Conservation (phyloP, 129 eudicot genomes). For the Dittrichia graveolens region DNA sequence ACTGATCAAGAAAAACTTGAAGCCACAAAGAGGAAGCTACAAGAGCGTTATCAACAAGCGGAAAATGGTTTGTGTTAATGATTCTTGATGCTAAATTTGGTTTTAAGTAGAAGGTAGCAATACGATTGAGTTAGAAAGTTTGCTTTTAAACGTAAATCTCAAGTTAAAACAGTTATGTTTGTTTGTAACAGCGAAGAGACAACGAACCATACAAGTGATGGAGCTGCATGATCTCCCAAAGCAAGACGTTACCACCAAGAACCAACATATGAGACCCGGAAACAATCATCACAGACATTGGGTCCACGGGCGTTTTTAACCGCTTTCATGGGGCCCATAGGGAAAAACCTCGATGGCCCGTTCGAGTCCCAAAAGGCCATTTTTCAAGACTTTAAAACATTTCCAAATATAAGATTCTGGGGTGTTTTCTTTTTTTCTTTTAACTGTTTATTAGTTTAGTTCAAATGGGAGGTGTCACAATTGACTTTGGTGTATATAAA, state of each 20-base stretch:
- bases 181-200: conserved; percentile 75
- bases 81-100: not conserved
- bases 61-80: conserved; percentile 63
- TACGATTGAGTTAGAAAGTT: not conserved
- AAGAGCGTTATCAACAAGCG: conserved; percentile 90
- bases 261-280: conserved; percentile 57
- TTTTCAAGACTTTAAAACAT: not conserved
- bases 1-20: conserved; percentile 55
- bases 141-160: not conserved
- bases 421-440: conserved; percentile 14
- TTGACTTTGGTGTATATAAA: conserved; percentile 42
- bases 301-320: conserved; percentile 51
- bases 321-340: not conserved
- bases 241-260: conserved; percentile 49
- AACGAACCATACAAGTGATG: conserved; percentile 87
- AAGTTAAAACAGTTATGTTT: not conserved
- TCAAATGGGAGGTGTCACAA: conserved; percentile 30
- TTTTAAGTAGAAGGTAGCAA: not conserved
- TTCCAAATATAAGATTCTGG: not conserved
- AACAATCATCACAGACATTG: conserved; percentile 64
- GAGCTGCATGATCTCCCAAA: conserved; percentile 89
- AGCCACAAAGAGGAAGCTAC: conserved; percentile 88
- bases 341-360: not conserved
- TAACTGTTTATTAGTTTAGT: conserved; percentile 32
- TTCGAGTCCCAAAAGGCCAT: not conserved